A percentile compares a stretch with the other conserved stretches of the same genome.
These are phyloP conservation scores for Brassica carinata DNA, from an alignment of 345 rosid species.

Conservation along the genomic window DNA sequence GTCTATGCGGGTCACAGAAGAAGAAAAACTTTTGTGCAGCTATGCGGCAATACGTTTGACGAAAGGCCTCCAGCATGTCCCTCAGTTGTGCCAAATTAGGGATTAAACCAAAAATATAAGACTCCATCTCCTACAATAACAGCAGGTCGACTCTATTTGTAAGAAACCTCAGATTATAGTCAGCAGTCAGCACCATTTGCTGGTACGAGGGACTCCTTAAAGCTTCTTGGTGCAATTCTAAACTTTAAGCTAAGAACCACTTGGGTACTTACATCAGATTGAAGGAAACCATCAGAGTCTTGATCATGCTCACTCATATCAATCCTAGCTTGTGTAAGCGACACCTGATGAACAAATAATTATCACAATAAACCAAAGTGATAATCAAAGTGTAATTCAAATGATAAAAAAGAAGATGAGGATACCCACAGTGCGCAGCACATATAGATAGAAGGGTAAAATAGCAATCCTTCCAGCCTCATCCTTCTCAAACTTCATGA, in stretches of 20 bases:
- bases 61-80: constrained; percentile 85
- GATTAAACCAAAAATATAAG: constrained; percentile 86
- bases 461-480: constrained; percentile 99
- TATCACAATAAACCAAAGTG: constrained; percentile 15
- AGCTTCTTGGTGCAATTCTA: background rate
- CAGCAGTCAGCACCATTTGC: background rate
- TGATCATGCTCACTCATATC: constrained; percentile 99
- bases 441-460: constrained; percentile 94
- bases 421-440: constrained; percentile 91
- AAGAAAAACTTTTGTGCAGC: constrained; percentile 98
- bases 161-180: background rate
- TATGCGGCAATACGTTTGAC: constrained; percentile 90
- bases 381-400: background rate
- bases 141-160: constrained; percentile 6
- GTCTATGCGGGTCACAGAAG: constrained; percentile 97
- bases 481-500: constrained; percentile 99
- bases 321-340: constrained; percentile 97
- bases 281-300: constrained; percentile 99
- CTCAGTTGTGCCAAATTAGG: constrained; percentile 95
- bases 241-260: background rate
- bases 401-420: background rate
- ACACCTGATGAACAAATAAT: constrained; percentile 58
- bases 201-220: background rate
- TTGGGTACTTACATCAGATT: constrained; percentile 59
- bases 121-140: constrained; percentile 86